Percentiles rank a stretch among this genome's conserved stretches.
Conservation (phyloP, 352 stramenopile genomes). For the Globisporangium nunn region DNA sequence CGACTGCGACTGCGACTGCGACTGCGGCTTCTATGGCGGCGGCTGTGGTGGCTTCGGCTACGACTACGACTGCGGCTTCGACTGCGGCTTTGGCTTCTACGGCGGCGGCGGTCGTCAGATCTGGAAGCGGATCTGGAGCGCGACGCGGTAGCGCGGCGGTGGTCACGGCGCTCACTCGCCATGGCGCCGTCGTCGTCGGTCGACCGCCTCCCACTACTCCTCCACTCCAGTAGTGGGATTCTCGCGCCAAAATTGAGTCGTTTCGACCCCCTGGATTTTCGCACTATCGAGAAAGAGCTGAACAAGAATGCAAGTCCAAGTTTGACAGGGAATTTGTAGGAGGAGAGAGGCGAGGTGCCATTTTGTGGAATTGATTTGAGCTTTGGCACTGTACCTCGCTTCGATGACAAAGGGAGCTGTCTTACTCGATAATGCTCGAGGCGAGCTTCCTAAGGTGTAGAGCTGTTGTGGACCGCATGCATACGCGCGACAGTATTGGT, state of each 20-base stretch:
- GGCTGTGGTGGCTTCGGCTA: conserved; percentile 1
- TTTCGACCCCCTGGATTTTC: background rate
- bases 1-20: background rate
- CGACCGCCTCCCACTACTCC: too few relatives aligned
- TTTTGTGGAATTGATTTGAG: background rate
- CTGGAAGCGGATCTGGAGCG: background rate
- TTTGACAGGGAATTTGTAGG: background rate
- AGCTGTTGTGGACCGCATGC: too few relatives aligned
- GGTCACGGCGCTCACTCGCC: background rate
- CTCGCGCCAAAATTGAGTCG: background rate
- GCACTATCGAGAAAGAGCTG: background rate
- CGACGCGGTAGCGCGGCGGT: background rate
- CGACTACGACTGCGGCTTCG: background rate
- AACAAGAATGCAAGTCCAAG: background rate
- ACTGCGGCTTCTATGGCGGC: background rate
- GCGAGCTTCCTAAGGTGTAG: too few relatives aligned
- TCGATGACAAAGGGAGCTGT: too few relatives aligned
- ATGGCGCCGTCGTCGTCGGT: background rate
- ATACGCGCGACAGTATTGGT: too few relatives aligned
- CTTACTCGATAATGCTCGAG: too few relatives aligned
- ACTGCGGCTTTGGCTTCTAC: background rate
- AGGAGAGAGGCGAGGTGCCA: background rate
- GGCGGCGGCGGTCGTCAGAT: background rate
- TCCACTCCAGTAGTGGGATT: background rate
- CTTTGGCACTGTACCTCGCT: background rate